Evolutionary conservation across 331 rosid species (phyloP).

Genomic region (Arachis monticola): DNA sequence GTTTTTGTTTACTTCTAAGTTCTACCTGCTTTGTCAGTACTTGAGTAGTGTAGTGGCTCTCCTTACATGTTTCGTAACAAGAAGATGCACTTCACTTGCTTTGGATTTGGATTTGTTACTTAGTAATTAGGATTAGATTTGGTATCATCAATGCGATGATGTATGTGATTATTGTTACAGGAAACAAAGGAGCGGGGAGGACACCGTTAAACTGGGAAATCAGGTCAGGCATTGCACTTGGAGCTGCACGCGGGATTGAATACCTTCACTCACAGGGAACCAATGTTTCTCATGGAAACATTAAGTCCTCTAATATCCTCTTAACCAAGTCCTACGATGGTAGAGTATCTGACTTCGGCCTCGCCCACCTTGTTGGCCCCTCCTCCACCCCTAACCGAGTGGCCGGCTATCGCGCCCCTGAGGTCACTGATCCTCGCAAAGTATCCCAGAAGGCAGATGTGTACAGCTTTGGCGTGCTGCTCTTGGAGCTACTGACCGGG

Average conservation of each 20-base stretch:
- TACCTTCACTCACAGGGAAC: slow-evolving; percentile 84
- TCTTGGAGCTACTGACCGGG: slow-evolving; percentile 90
- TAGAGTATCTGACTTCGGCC: slow-evolving; percentile 89
- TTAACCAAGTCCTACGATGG: slow-evolving; percentile 77
- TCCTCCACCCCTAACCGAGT: slow-evolving; percentile 85
- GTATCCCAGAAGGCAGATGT: slow-evolving; percentile 97
- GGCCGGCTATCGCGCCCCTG: slow-evolving; percentile 92
- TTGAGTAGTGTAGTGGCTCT: too few relatives aligned
- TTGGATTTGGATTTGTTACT: not conserved
- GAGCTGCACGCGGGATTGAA: slow-evolving; percentile 85
- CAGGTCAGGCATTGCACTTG: slow-evolving; percentile 87
- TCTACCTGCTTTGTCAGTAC: not conserved
- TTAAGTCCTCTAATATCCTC: slow-evolving; percentile 88
- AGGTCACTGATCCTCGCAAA: slow-evolving; percentile 90
- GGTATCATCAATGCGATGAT: not conserved
- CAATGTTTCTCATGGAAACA: slow-evolving; percentile 82
- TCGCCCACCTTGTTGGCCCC: slow-evolving; percentile 88
- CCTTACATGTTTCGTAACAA: too few relatives aligned
- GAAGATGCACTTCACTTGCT: slow-evolving; percentile 23
- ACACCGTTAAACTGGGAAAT: slow-evolving; percentile 93
- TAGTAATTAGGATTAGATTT: slow-evolving; percentile 10
- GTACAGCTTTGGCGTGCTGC: slow-evolving; percentile 92
- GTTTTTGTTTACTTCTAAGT: slow-evolving; percentile 12
- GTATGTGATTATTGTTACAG: slow-evolving; percentile 46
- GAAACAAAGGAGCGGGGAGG: slow-evolving; percentile 94